Base-by-base conservation (phyloP, 1,284 basidiomycete genomes). In the Apiotrichum brassicae region DNA sequence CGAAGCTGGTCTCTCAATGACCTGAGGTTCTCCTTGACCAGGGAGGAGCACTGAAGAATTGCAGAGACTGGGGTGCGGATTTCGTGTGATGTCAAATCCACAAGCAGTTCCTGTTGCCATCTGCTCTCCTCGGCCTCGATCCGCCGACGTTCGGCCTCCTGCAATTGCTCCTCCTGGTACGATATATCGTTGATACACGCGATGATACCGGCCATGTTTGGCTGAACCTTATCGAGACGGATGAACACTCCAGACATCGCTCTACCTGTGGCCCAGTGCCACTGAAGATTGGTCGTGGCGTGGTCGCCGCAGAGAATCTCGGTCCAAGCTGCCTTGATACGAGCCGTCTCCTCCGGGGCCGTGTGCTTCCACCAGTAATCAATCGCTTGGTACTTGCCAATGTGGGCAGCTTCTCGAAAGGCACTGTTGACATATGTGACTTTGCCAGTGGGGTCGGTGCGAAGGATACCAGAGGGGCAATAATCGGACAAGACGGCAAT, bases 31-130 rank as follows among this genome's bases (percentile, higher is more conserved):
- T 65, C 62, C 57, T 68, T 70, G 48, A 71, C 68, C 6, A 71
- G 50, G 5, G 62, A 57, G 1, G 67, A 68, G 48, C 69, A 69
- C 56, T 65, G 44, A 22, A 54, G 33, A 25, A 43, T 40, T 11
- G 22, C 47, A 32, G 41, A 46, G 35, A 41, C 60, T 25, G 57
- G 53, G 38, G 46, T 49, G 20, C 70, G 60, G 22, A 72, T 65
- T 44, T 72, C 70, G 51, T 72, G 70, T 9, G 22, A 25, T 14
- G 68, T 70, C 25, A 72, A 66, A 43, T 72, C 70, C 38, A 72
- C 68, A 34, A 72, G 46, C 20, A 71, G 53, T 53, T 69, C 67
- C 49, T 71, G 66, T 43, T 69, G 65, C 7, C 58, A 45, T 42
- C 66, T 64, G 8, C 65, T 65, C 37, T 65, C 67, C 48, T 69